Percentiles rank a stretch among this genome's conserved stretches.
phyloP scores from a whole-genome alignment of 192 early-diverging fungal species.

The Coemansia sp. region DNA sequence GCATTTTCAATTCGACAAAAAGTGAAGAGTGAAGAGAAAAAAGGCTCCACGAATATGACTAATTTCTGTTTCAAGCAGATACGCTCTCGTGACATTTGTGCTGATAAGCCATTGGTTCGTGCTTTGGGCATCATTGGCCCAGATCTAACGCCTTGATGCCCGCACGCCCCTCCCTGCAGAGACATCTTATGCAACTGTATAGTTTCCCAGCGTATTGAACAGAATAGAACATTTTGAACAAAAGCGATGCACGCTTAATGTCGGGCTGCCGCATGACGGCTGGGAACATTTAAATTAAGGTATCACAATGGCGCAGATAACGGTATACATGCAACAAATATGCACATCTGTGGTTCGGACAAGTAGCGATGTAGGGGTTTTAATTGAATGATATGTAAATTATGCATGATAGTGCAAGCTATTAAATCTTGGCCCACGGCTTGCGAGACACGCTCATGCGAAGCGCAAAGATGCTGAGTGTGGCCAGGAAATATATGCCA shows the following conservation, averaged over 20 bases:
- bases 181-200: too few species aligned
- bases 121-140: neutral
- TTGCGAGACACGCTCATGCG: conserved; percentile 44
- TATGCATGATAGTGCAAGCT: neutral
- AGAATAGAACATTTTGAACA: too few species aligned
- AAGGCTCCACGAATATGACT: neutral
- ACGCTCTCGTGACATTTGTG: neutral
- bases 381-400: neutral
- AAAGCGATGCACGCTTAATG: too few species aligned
- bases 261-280: too few species aligned
- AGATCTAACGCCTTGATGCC: neutral
- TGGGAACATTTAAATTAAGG: too few species aligned
- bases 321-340: too few species aligned
- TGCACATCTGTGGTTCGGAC: too few species aligned
- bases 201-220: too few species aligned
- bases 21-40: neutral
- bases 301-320: too few species aligned
- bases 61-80: neutral
- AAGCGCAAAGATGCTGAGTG: conserved; percentile 49
- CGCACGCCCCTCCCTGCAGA: too few species aligned
- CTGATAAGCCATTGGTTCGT: neutral
- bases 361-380: too few species aligned
- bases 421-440: conserved; percentile 43
- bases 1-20: neutral
- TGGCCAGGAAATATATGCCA: conserved; percentile 45